A percentile compares a stretch with the other conserved stretches of the same genome.
These are phyloP conservation scores for Saraca asoca DNA, from an alignment of 331 rosid species.

Conservation along the genomic window DNA sequence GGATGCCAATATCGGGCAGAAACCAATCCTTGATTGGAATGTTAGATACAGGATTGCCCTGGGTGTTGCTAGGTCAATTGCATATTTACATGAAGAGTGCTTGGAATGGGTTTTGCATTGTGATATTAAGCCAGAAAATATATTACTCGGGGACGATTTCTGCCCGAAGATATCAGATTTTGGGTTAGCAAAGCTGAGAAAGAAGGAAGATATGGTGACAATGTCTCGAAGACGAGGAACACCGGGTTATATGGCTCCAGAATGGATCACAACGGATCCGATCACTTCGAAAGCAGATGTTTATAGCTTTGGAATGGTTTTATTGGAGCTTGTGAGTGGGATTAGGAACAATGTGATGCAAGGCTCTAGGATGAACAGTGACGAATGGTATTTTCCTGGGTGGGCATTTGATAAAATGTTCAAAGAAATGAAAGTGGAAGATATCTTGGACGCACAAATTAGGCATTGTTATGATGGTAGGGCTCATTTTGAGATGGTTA, in stretches of 20 bases:
- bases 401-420: conserved; percentile 95
- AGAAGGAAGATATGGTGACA: conserved; percentile 81
- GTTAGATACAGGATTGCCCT: conserved; percentile 74
- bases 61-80: conserved; percentile 85
- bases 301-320: conserved; percentile 86
- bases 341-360: conserved; percentile 55
- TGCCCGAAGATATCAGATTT: conserved; percentile 92
- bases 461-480: conserved; percentile 57
- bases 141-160: conserved; percentile 71
- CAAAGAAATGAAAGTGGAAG: conserved; percentile 70
- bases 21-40: conserved; percentile 67
- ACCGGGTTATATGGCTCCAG: conserved; percentile 95
- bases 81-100: conserved; percentile 92
- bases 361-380: conserved; percentile 51
- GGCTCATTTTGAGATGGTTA: conserved; percentile 61
- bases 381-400: conserved; percentile 81
- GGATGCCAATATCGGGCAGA: neutral
- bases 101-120: conserved; percentile 94
- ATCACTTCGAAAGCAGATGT: conserved; percentile 89
- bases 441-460: conserved; percentile 67
- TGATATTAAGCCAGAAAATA: conserved; percentile 88
- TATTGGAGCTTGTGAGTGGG: conserved; percentile 81
- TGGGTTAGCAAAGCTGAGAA: conserved; percentile 71
- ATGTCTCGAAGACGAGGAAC: conserved; percentile 82
- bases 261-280: conserved; percentile 70